Base-by-base conservation (phyloP, 2,329 filamentous ascomycete genomes). In the Berkeleyomyces basicola region DNA sequence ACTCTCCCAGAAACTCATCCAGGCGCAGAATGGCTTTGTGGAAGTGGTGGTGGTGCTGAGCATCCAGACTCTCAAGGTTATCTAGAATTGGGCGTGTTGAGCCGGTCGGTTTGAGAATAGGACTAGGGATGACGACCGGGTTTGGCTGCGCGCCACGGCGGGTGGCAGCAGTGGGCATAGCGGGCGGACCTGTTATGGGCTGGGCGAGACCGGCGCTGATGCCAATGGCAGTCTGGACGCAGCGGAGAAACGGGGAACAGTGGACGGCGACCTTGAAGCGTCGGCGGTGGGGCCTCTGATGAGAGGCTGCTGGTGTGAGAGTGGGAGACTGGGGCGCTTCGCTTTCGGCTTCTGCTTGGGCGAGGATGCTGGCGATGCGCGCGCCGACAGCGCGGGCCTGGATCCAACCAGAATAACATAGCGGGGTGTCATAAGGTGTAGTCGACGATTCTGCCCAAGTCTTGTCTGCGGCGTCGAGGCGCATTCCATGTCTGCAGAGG, bases 1-100 rank as follows among this genome's bases (percentile, higher is more conserved):
- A 99, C 77, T 99, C 93, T 58, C 93, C 92, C 0, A 99, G 79
- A 70, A 95, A 96, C 0, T 91, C 87, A 73, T 99, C 93, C 4
- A 99, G 80, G 0, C 93, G 86, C 58, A 99, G 74, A 7, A 84
- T 78, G 2, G 82, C 76, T 66, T 82, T 86, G 63, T 78, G 77
- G 64, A 81, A 70, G 61, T 70, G 70, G 53, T 68, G 63, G 37
- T 65, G 67, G 42, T 65, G 65, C 53, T 51, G 58, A 14, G 39
- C 23, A 37, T 64, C 62, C 23, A 57, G 14, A 16, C 46, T 57
- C 33, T 55, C 51, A 3, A 47, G 23, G 55, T 36, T 40, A 16
- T 60, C 59, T 3, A 40, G 33, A 7, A 44, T 11, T 11, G 62
- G 58, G 43, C 49, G 46, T 23, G 58, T 49, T n/a, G 61, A 51